Percentiles rank a stretch among this genome's conserved stretches.
Evolutionary conservation across 1,284 basidiomycete genomes (phyloP).

Genomic region (Papiliotrema flavescens): DNA sequence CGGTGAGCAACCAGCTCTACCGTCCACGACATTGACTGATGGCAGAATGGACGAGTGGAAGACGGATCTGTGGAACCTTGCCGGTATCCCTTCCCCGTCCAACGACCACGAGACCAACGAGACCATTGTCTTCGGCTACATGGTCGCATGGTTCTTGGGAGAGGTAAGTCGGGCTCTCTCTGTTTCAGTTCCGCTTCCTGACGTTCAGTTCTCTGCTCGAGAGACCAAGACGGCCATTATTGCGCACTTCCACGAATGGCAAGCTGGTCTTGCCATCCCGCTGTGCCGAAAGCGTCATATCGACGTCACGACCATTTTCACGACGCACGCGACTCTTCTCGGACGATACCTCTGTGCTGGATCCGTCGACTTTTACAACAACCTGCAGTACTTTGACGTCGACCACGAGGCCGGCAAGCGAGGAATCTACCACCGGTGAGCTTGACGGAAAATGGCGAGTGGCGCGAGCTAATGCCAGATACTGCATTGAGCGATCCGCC

Average conservation of each 20-base stretch:
- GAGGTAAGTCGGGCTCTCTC: constrained; percentile 61
- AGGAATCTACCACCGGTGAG: constrained; percentile 70
- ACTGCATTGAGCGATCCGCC: constrained; percentile 94
- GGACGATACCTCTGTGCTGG: constrained; percentile 97
- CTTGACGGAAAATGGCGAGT: neutral
- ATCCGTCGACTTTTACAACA: constrained; percentile 98
- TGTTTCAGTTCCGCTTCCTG: neutral
- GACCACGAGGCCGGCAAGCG: constrained; percentile 98
- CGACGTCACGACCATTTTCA: constrained; percentile 96
- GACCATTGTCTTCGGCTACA: constrained; percentile 97
- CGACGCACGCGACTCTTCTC: constrained; percentile 96
- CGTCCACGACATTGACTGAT: neutral
- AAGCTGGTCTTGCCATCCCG: constrained; percentile 93
- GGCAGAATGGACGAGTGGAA: constrained; percentile 93
- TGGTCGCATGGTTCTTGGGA: constrained; percentile 99
- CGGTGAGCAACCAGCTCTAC: constrained; percentile 28
- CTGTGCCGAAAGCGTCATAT: constrained; percentile 94
- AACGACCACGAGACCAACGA: constrained; percentile 98
- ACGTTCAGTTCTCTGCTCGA: constrained; percentile 67
- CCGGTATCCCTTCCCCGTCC: constrained; percentile 92
- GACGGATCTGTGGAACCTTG: constrained; percentile 93
- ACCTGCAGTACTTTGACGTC: constrained; percentile 98
- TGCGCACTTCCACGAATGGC: constrained; percentile 99
- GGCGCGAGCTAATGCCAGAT: constrained; percentile 59
- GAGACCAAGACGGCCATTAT: constrained; percentile 80